Percentiles rank a stretch among this genome's conserved stretches.
phyloP scores from a whole-genome alignment of 768 basidiomycete species.

The Serpula lacrymans region DNA sequence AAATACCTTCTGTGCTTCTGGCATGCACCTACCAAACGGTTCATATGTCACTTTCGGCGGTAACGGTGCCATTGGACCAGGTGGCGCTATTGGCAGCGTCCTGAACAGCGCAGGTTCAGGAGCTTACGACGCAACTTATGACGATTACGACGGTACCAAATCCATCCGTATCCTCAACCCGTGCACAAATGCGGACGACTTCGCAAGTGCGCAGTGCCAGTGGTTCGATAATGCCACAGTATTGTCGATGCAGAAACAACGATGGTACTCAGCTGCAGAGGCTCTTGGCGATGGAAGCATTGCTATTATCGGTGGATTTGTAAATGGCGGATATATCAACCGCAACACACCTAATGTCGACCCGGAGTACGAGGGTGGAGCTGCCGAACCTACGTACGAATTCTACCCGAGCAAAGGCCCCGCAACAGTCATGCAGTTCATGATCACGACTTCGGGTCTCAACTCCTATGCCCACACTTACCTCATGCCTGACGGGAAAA shows the following conservation, averaged over 20 bases:
- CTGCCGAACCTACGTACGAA: conserved; percentile 79
- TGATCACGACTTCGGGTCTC: conserved; percentile 68
- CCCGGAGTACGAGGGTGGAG: conserved; percentile 60
- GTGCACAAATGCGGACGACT: conserved; percentile 51
- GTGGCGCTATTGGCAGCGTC: conserved; percentile 56
- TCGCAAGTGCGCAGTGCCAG: conserved; percentile 49
- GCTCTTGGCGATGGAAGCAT: conserved; percentile 73
- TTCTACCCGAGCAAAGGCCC: conserved; percentile 67
- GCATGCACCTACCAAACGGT: conserved; percentile 79
- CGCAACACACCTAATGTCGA: conserved; percentile 68
- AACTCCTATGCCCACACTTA: conserved; percentile 76
- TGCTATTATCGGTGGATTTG: conserved; percentile 78
- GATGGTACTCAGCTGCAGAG: conserved; percentile 82
- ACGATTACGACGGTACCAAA: conserved; percentile 77
- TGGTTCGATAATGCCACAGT: conserved; percentile 69
- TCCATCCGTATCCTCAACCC: conserved; percentile 82
- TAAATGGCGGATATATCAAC: conserved; percentile 77
- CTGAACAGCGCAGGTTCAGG: conserved; percentile 44
- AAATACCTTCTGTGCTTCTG: conserved; percentile 80
- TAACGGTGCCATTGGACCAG: conserved; percentile 68
- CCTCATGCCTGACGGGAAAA: conserved; percentile 71
- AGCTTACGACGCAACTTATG: conserved; percentile 61
- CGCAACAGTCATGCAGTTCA: conserved; percentile 59
- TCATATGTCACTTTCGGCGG: conserved; percentile 76
- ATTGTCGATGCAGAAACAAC: conserved; percentile 62